These are phyloP conservation scores for Endotrypanum monterogeii DNA, from an alignment of 208 protist species.

Conservation along the genomic window DNA sequence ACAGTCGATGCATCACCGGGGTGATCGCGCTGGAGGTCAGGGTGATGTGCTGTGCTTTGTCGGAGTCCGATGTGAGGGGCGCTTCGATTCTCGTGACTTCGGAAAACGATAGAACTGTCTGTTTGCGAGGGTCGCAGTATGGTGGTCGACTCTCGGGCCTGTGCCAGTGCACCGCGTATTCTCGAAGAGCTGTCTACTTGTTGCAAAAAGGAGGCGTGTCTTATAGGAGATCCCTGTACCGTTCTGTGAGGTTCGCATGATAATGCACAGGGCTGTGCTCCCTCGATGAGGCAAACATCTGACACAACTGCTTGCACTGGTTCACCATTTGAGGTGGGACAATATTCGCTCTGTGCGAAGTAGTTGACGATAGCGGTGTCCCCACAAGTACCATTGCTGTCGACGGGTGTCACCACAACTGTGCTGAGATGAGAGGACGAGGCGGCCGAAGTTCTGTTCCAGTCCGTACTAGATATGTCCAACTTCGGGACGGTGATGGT, in stretches of 20 bases:
- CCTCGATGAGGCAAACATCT: background rate
- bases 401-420: background rate
- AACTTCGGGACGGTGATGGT: background rate
- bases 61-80: background rate
- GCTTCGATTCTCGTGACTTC: background rate
- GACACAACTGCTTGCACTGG: background rate
- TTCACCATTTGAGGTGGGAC: constrained; percentile 1
- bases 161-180: background rate
- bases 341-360: background rate
- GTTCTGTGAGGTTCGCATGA: background rate
- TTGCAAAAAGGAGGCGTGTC: background rate
- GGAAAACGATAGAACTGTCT: background rate
- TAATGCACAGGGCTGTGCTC: background rate
- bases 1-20: background rate
- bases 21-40: background rate
- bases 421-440: background rate
- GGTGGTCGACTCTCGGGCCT: background rate
- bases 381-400: background rate
- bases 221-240: background rate
- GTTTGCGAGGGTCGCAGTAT: background rate
- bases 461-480: too few species aligned
- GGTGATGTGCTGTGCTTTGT: background rate
- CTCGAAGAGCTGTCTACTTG: background rate
- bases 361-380: background rate
- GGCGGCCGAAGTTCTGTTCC: background rate